Base-by-base conservation (phyloP, 2,329 filamentous ascomycete genomes). In the Paecilomyces fulvus region DNA sequence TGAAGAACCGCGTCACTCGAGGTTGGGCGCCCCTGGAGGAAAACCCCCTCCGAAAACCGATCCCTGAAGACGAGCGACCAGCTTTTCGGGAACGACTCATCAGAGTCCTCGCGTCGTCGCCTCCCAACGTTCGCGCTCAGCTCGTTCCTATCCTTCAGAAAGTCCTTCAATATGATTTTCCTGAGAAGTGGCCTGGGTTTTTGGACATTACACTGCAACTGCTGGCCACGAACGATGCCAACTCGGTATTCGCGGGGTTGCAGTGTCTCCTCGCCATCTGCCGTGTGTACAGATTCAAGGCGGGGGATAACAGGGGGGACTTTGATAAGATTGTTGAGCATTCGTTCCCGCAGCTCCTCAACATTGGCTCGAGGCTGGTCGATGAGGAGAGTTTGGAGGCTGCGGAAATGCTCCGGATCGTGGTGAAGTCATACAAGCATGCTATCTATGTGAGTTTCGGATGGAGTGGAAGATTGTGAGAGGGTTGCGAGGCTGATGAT, bases 381-480 rank as follows among this genome's bases (percentile, higher is more conserved):
- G 87, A 90, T 63, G 92, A 97, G 77, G 89, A 89, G 69, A 96
- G 90, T 70, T 80, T 95, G 64, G 94, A 99, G 75, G 94, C 92
- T 17, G 92, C 90, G 58, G 94, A 97, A 77, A 97, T 99, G 89
- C 80, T 99, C 64, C 89, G 95, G 70, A 87, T 95, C 57, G 90
- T 95, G 55, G 82, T 99, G 68, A 99, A 99, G 79, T 87, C 91
- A 37, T 99, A 95, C 77, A 99, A 99, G 78, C 92, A 99, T 77
- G 92, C 94, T 51, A 95, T 95, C 67, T 99, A 95, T 81, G 89
- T 95, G 78, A 68, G 86, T 79, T 58, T n/a, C 17, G 49, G 52
- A 31, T 60, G 54, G 30, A 25, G 28, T 57, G 5, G 17, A 53
- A 23, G 12, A 50, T 25, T 17, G 52, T 51, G 31, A 54, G 52